A percentile compares a stretch with the other conserved stretches of the same genome.
phyloP scores from a whole-genome alignment of 441 rosid genomes.

The Corymbia citriodora region DNA sequence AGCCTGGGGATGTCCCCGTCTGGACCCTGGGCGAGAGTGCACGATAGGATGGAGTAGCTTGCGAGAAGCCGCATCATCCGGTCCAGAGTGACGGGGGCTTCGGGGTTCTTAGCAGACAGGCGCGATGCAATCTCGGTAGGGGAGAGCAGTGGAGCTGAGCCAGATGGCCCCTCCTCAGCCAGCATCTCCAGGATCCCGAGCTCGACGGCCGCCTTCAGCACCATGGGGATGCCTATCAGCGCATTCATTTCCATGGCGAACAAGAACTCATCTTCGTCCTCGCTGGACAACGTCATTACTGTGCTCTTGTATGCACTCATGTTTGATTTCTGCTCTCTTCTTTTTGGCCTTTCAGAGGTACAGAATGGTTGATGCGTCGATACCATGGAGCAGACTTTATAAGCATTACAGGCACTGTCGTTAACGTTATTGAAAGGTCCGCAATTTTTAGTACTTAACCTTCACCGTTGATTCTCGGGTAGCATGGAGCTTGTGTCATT shows the following conservation, averaged over 20 bases:
- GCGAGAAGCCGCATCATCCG: neutral
- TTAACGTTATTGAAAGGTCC: neutral
- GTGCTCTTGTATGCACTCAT: neutral
- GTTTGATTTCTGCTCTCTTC: neutral
- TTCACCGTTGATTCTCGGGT: neutral
- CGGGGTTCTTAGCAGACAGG: neutral
- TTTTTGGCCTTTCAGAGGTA: neutral
- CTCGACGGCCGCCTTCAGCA: neutral
- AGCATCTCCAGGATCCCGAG: neutral
- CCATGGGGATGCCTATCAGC: neutral
- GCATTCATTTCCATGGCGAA: neutral
- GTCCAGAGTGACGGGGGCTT: neutral
- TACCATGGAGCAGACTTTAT: no score
- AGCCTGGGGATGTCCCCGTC: neutral
- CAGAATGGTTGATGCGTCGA: neutral
- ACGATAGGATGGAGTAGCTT: neutral
- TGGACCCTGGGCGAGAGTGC: neutral
- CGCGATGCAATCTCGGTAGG: neutral
- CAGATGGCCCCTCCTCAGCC: neutral
- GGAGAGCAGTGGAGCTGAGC: neutral
- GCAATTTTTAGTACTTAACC: neutral
- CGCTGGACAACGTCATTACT: neutral
- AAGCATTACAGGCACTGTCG: neutral
- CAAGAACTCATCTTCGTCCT: neutral
- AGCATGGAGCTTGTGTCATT: neutral